Evolutionary conservation across 257 asterid species (phyloP).

Genomic region (Gentiana straminea): DNA sequence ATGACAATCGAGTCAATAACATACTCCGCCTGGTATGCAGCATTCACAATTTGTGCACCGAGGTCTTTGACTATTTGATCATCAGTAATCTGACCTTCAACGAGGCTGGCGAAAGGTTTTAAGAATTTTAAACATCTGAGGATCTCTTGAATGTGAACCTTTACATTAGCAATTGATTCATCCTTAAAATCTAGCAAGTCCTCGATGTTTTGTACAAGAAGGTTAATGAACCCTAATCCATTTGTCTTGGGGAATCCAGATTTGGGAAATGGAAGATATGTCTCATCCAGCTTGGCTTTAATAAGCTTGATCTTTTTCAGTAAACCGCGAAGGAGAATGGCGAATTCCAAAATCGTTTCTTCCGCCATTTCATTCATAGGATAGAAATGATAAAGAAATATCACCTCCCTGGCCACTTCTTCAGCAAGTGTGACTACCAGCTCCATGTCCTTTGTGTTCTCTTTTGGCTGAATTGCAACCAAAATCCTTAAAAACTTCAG

Average conservation of each 20-base stretch:
- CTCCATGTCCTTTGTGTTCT: too few species aligned
- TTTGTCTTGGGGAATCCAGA: constrained; percentile 8
- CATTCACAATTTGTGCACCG: neutral
- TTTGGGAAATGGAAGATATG: neutral
- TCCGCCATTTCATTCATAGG: neutral
- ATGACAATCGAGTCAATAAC: neutral
- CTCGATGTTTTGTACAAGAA: constrained; percentile 5
- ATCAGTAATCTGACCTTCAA: neutral
- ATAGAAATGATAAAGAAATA: neutral
- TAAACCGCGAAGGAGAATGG: neutral
- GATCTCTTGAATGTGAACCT: neutral
- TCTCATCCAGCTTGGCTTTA: neutral
- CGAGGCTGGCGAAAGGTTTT: neutral
- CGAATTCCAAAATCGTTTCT: neutral
- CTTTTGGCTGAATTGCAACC: neutral
- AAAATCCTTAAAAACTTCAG: too few species aligned
- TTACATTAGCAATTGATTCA: neutral
- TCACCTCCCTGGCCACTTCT: neutral
- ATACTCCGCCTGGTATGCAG: constrained; percentile 4
- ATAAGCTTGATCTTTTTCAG: neutral
- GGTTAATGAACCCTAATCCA: constrained; percentile 4
- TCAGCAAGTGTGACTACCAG: neutral
- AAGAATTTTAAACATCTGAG: neutral
- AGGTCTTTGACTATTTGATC: neutral
- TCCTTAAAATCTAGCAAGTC: constrained; percentile 1